Conservation (phyloP, 2,329 filamentous ascomycete species). For the Blastomyces gilchristii region DNA sequence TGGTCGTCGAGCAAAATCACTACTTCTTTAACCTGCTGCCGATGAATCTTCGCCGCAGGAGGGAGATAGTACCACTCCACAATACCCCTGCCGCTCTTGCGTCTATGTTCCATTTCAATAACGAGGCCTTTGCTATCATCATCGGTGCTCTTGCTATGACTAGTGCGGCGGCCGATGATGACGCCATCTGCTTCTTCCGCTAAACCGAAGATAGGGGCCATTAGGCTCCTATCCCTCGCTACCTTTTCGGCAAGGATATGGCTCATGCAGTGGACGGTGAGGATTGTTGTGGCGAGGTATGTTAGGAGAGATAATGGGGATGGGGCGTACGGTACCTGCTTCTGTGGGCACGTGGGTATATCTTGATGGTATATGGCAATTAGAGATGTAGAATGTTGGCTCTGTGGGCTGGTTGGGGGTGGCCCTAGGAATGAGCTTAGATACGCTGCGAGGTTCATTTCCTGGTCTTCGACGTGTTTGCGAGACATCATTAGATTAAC, state of each 20-base stretch:
- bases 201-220: constrained; percentile 69
- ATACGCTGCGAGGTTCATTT: constrained; percentile 52
- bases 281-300: constrained; percentile 80
- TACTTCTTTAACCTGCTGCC: constrained; percentile 41
- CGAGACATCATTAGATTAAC: constrained; percentile 53
- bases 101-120: constrained; percentile 73
- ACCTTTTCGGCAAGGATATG: constrained; percentile 65
- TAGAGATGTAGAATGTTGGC: constrained; percentile 49
- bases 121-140: constrained; percentile 54
- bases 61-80: constrained; percentile 57
- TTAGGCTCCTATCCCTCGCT: constrained; percentile 65
- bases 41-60: constrained; percentile 34
- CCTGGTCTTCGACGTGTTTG: constrained; percentile 34
- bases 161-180: constrained; percentile 54
- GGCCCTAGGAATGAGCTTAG: constrained; percentile 60
- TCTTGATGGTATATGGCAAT: constrained; percentile 76
- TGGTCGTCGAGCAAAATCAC: constrained; percentile 65
- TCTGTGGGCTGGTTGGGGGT: constrained; percentile 17
- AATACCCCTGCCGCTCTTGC: constrained; percentile 70
- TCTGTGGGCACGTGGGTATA: constrained; percentile 45
- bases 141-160: constrained; percentile 20
- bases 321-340: constrained; percentile 43
- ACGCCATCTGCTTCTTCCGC: constrained; percentile 68
- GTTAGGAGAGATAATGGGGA: constrained; percentile 60
- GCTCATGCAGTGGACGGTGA: constrained; percentile 60